Evolutionary conservation across 1,284 basidiomycete species (phyloP), one percentile per base, ranked within the genome.

Genomic region (Rhodotorula sp.): DNA sequence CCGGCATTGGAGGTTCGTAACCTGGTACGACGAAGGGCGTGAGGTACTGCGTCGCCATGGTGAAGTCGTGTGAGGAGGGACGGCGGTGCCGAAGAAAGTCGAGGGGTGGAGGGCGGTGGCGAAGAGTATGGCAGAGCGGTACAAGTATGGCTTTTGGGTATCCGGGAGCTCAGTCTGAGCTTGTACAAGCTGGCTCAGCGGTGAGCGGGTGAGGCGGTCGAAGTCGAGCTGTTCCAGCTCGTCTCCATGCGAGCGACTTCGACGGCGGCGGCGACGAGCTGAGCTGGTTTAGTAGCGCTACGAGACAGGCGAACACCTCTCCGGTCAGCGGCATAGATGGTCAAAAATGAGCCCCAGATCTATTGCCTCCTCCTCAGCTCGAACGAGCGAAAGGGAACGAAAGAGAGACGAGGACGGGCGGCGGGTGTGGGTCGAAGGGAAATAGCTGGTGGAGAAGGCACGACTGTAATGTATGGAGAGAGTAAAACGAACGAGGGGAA

Each of bases 21-120:
- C 76, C 76, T 15, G 76, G 76, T 4, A 76, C 73, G 39, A 77
- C 74, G 34, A 75, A 76, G 7, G 76, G 76, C 3, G 76, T 68
- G 29, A 70, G 47, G 59, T 70, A 44, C 27, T 51, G 52, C 24
- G 59, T 9, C 19, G 49, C 53, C 51, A 63, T 58, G 34, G 22
- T 22, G n/a, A 32, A 10, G 30, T n/a, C 7, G 27, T 34, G 59
- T n/a, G 61, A 34, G 39, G 27, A 8, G 9, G 30, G 29, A 27
- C 32, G 20, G 13, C 24, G 29, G 54, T 46, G 30, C 24, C 8
- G 61, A 15, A 47, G 51, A 29, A 17, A 27, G 32, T 19, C 27
- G 52, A 27, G n/a, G 22, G 20, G 6, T 24, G 29, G n/a, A 32
- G 34, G 9, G 47, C 22, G 54, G 32, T 44, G 9, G 27, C 27